Evolutionary conservation across 2,329 filamentous ascomycete genomes (phyloP).

Genomic region (Aspergillus texensis): DNA sequence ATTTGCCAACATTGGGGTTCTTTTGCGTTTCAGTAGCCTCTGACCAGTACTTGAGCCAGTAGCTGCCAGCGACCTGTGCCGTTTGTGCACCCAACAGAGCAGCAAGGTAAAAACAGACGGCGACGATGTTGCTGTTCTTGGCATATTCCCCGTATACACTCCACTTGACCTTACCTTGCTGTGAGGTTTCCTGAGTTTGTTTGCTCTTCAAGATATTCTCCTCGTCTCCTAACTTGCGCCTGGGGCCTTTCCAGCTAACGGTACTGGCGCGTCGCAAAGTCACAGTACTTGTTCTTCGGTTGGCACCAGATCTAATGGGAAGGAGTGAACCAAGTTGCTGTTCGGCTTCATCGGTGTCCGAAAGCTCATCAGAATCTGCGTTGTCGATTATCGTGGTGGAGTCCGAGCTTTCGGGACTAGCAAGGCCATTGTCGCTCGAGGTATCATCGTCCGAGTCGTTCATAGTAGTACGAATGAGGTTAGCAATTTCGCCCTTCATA

Average conservation of each 20-base stretch:
- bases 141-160: constrained; percentile 92
- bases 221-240: constrained; percentile 83
- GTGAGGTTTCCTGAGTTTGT: constrained; percentile 82
- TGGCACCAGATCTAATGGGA: constrained; percentile 70
- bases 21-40: constrained; percentile 69
- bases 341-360: constrained; percentile 63
- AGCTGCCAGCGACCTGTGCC: constrained; percentile 77
- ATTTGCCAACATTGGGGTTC: constrained; percentile 82
- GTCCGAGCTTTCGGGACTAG: constrained; percentile 71
- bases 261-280: constrained; percentile 89
- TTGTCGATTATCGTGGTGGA: constrained; percentile 55
- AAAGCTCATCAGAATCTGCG: constrained; percentile 49
- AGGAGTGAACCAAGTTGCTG: constrained; percentile 75
- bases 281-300: constrained; percentile 68
- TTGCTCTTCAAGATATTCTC: constrained; percentile 72
- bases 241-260: constrained; percentile 82
- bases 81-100: constrained; percentile 80
- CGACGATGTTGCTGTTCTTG: constrained; percentile 85
- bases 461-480: constrained; percentile 76
- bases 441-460: constrained; percentile 45
- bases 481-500: constrained; percentile 88
- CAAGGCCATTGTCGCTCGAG: constrained; percentile 55
- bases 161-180: constrained; percentile 99
- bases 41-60: constrained; percentile 95
- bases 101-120: constrained; percentile 77